Conservation (phyloP, 2,329 filamentous ascomycete genomes). For the Monilinia fructicola region DNA sequence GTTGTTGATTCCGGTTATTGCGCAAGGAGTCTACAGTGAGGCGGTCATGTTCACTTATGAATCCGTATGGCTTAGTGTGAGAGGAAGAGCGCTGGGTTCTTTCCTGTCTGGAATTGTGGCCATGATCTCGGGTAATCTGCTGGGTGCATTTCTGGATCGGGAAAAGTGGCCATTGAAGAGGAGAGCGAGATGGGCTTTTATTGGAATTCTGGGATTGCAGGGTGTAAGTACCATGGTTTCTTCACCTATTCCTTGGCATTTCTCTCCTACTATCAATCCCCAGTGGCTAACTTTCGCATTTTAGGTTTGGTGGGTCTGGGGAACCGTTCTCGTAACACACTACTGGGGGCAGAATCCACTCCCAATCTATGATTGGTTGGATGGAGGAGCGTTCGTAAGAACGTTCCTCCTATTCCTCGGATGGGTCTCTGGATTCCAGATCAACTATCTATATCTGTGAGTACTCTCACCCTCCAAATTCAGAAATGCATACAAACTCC, state of each 20-base stretch:
- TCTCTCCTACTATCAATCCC: not conserved
- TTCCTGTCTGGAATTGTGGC: constrained; percentile 69
- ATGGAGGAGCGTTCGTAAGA: constrained; percentile 58
- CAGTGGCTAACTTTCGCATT: not conserved
- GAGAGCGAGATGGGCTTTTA: constrained; percentile 34
- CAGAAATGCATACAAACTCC: not conserved
- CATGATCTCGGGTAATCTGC: constrained; percentile 62
- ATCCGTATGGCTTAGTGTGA: constrained; percentile 67
- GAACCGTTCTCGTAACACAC: constrained; percentile 61
- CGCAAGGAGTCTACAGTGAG: constrained; percentile 69
- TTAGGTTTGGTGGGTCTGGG: constrained; percentile 67
- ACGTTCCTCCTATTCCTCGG: constrained; percentile 68
- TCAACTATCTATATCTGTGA: constrained; percentile 71
- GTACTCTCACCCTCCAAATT: constrained; percentile 31
- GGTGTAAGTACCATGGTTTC: constrained; percentile 45
- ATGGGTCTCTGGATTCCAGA: constrained; percentile 65
- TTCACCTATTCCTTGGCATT: not conserved
- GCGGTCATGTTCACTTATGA: constrained; percentile 72
- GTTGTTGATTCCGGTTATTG: constrained; percentile 65
- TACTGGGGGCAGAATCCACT: constrained; percentile 51
- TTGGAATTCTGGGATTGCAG: constrained; percentile 47
- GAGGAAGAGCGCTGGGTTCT: constrained; percentile 66
- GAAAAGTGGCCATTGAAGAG: constrained; percentile 32
- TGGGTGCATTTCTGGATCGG: constrained; percentile 48
- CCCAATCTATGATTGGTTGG: constrained; percentile 66